phyloP scores from a whole-genome alignment of 192 early-diverging fungal species.

The Haplosporangium gracile region DNA sequence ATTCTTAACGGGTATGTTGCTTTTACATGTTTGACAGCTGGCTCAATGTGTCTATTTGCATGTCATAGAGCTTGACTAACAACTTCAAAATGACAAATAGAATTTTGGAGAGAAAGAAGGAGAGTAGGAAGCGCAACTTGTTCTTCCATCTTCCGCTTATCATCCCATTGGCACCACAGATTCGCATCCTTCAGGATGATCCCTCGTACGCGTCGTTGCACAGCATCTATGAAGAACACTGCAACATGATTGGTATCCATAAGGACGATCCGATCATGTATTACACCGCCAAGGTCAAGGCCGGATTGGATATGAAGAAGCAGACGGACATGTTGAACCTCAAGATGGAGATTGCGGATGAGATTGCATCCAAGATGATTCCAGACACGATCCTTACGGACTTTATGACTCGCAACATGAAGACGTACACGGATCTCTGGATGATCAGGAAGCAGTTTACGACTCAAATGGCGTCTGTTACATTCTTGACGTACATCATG shows the following conservation, averaged over 20 bases:
- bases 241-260: constrained; percentile 75
- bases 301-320: constrained; percentile 68
- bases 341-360: constrained; percentile 90
- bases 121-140: constrained; percentile 84
- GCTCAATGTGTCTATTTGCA: background rate
- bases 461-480: constrained; percentile 86
- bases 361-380: constrained; percentile 86
- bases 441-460: constrained; percentile 96
- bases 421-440: constrained; percentile 92
- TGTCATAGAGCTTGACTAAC: background rate
- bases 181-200: constrained; percentile 95
- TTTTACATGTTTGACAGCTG: background rate
- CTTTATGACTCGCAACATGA: constrained; percentile 81
- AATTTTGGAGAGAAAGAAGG: constrained; percentile 84
- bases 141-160: constrained; percentile 91
- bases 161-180: constrained; percentile 91
- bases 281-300: constrained; percentile 81
- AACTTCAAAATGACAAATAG: constrained; percentile 32
- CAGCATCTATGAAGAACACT: constrained; percentile 94
- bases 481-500: constrained; percentile 94
- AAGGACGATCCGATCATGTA: constrained; percentile 92
- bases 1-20: constrained; percentile 80
- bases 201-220: constrained; percentile 90
- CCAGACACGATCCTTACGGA: constrained; percentile 88
- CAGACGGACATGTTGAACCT: constrained; percentile 78